Evolutionary conservation across 2,329 filamentous ascomycete genomes (phyloP).

Genomic region (Ceratocystis alfenasii): DNA sequence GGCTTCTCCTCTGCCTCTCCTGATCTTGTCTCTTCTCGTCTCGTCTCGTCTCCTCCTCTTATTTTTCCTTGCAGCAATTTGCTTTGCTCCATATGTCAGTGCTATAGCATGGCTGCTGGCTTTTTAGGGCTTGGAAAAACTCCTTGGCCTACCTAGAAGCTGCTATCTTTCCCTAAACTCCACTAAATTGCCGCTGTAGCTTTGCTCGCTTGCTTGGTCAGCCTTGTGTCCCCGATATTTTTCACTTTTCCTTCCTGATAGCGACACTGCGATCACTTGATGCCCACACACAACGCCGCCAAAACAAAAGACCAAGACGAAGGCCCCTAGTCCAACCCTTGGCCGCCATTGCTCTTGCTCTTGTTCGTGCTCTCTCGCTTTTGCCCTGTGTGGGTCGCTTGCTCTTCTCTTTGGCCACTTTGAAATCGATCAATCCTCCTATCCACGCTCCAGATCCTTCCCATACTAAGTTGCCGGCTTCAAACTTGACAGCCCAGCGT

Average conservation of each 20-base stretch:
- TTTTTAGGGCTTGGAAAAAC: too few species aligned
- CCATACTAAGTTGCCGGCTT: conserved; percentile 11
- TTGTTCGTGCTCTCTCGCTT: neutral
- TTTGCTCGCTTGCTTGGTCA: neutral
- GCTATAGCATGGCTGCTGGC: too few species aligned
- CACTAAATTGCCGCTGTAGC: too few species aligned
- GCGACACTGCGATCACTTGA: neutral
- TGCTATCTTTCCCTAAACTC: too few species aligned
- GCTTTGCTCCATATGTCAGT: too few species aligned
- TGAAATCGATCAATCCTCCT: conserved; percentile 13
- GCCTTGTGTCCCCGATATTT: neutral
- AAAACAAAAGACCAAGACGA: neutral
- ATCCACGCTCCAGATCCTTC: conserved; percentile 12
- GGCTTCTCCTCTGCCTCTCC: too few species aligned
- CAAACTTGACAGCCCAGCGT: conserved; percentile 7
- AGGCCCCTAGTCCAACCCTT: neutral
- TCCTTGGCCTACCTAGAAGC: too few species aligned
- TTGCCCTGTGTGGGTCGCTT: neutral
- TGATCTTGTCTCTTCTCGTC: too few species aligned
- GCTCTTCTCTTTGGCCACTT: neutral
- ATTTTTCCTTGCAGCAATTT: too few species aligned
- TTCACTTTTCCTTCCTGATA: neutral
- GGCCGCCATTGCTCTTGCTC: neutral
- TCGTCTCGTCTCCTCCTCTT: too few species aligned
- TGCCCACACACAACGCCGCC: neutral